These are phyloP conservation scores for Suillus subaureus DNA, from an alignment of 768 basidiomycete genomes.

Conservation along the genomic window DNA sequence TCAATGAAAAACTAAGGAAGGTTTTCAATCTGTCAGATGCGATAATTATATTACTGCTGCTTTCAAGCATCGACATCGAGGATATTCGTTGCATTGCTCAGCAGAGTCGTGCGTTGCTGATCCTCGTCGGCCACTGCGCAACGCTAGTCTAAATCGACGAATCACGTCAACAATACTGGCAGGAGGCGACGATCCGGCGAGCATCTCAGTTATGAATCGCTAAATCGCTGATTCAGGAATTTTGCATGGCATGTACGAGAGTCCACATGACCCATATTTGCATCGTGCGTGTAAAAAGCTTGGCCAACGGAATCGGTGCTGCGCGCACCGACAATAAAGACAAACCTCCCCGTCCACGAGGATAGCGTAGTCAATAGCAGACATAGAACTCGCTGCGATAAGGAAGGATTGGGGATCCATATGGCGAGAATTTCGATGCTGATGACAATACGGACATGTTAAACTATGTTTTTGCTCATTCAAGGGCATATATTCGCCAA, in stretches of 20 bases:
- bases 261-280: background rate
- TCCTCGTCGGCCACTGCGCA: background rate
- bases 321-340: conserved; percentile 25
- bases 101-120: background rate
- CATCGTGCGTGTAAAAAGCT: background rate
- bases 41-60: background rate
- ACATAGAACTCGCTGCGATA: conserved; percentile 11
- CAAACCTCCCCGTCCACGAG: conserved; percentile 23
- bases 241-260: background rate
- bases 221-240: background rate
- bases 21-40: conserved; percentile 21
- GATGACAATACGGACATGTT: conserved; percentile 12
- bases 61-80: background rate
- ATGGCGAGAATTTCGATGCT: background rate
- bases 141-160: background rate
- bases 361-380: conserved; percentile 25
- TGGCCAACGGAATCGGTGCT: background rate
- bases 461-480: conserved; percentile 11
- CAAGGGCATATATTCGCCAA: conserved; percentile 28
- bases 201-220: background rate
- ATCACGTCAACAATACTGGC: background rate
- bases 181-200: background rate
- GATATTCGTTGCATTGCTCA: background rate
- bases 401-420: conserved; percentile 7
- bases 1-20: conserved; percentile 28